Evolutionary conservation across 2,329 filamentous ascomycete genomes (phyloP), one percentile per base, ranked within the genome.

Genomic region (Claviceps sp.): DNA sequence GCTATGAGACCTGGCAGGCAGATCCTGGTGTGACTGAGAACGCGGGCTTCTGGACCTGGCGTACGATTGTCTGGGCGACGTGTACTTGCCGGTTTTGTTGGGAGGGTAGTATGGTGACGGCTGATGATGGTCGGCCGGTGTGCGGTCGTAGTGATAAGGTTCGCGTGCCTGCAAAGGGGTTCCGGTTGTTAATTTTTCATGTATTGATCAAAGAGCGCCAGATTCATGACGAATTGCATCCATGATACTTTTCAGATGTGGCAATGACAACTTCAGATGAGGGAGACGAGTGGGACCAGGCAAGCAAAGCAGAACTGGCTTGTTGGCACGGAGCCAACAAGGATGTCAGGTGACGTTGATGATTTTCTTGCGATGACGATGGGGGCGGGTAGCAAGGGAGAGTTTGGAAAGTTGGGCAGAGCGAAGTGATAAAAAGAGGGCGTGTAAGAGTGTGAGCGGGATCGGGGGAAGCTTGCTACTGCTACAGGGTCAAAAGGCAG

Each of bases 11-110:
- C 68, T 70, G 37, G 63, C 59, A 47, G 66, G 64, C 44, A 70
- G 70, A 58, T 70, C 71, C 14, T 72, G 68, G 55, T 75, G 75
- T 16, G 74, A 66, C 56, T 76, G 75, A 18, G 75, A 70, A 51
- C 72, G 59, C 34, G 77, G 76, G 52, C 77, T 80, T 50, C 70
- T 71, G 24, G 74, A 69, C 42, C 71, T 68, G 56, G 59, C 65
- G 56, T 72, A 73, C 20, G 67, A 67, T 24, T 70, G 61, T 41
- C 71, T 66, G 38, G 77, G 74, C 47, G 77, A 78, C 50, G 70
- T 70, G 62, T 76, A 75, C 59, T 63, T 63, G 55, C 69, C 67
- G 69, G 63, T 64, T 55, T 68, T 67, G 68, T 72, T 75, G 63
- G 73, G 9, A 11, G 30, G 73, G 58, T 77, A 79, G 47, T 73